phyloP scores from a whole-genome alignment of 2,329 filamentous ascomycete genomes.

The Penicillium crustosum region DNA sequence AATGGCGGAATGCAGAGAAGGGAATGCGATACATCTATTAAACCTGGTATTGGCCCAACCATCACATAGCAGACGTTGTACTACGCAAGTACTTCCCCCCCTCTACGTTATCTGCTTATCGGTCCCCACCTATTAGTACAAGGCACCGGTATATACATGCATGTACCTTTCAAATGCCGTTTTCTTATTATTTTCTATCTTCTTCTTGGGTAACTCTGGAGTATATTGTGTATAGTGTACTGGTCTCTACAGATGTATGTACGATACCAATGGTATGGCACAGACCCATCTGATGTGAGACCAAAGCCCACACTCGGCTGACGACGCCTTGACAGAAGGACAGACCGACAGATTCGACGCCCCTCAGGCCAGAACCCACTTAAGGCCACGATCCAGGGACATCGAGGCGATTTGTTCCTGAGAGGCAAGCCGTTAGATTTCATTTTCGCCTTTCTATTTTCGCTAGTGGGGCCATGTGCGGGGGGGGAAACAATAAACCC shows the following conservation, averaged over 20 bases:
- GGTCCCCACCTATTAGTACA: background rate
- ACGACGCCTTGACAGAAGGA: slow-evolving; percentile 10
- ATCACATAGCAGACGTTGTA: slow-evolving; percentile 6
- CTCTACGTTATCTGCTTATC: slow-evolving; percentile 13
- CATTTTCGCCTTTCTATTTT: background rate
- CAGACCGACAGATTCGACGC: background rate
- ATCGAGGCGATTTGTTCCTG: slow-evolving; percentile 1
- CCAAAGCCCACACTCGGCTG: slow-evolving; percentile 15
- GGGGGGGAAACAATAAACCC: background rate
- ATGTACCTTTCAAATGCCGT: background rate
- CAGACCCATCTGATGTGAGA: slow-evolving; percentile 12
- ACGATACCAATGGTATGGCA: slow-evolving; percentile 2
- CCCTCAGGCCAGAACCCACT: background rate
- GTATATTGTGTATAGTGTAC: background rate
- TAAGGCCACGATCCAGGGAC: background rate
- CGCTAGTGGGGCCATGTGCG: background rate
- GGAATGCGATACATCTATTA: slow-evolving; percentile 11
- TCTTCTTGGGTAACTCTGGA: background rate
- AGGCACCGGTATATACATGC: background rate
- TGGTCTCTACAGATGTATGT: background rate
- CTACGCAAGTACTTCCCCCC: background rate
- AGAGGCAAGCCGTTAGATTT: background rate
- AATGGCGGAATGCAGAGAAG: slow-evolving; percentile 9
- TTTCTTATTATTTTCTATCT: background rate
- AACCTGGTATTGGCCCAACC: background rate